These are phyloP conservation scores for Ceratobasidium sp. DNA, from an alignment of 1,284 basidiomycete species.

Conservation along the genomic window DNA sequence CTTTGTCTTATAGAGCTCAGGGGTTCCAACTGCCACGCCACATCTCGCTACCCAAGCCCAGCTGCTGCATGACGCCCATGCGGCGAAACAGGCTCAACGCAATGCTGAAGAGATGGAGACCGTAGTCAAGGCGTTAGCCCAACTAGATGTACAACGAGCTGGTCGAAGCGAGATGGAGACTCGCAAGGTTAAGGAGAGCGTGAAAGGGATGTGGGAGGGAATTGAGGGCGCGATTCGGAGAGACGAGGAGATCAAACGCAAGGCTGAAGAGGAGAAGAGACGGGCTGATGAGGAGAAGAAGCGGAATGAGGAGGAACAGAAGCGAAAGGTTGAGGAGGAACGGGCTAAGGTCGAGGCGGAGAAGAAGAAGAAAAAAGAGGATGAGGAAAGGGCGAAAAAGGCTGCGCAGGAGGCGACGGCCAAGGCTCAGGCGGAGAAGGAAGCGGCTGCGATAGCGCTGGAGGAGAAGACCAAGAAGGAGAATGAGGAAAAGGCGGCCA, in stretches of 20 bases:
- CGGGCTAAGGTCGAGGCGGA: constrained; percentile 21
- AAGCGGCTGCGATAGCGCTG: constrained; percentile 57
- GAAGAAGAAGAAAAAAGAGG: constrained; percentile 32
- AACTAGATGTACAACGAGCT: constrained; percentile 28
- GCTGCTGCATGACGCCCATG: constrained; percentile 12
- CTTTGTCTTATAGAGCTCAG: neutral
- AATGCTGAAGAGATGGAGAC: constrained; percentile 40
- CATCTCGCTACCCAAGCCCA: constrained; percentile 35
- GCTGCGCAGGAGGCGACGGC: constrained; percentile 50
- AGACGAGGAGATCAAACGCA: constrained; percentile 65
- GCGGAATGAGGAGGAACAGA: constrained; percentile 45
- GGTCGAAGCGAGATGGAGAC: constrained; percentile 44
- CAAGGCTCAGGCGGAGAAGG: constrained; percentile 61
- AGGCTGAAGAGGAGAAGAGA: constrained; percentile 44
- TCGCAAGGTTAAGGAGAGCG: constrained; percentile 12
- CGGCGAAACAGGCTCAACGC: constrained; percentile 19
- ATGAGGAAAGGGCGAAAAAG: constrained; percentile 44
- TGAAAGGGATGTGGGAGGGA: constrained; percentile 32
- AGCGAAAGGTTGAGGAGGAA: constrained; percentile 44
- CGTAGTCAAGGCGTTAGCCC: constrained; percentile 29
- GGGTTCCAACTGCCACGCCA: constrained; percentile 3
- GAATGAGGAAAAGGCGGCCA: constrained; percentile 58
- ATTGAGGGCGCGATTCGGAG: constrained; percentile 56
- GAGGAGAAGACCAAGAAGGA: constrained; percentile 56
- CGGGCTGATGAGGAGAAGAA: constrained; percentile 44